Evolutionary conservation across 176 grass and related monocot species (phyloP).

Genomic region (Aechmea fasciata): DNA sequence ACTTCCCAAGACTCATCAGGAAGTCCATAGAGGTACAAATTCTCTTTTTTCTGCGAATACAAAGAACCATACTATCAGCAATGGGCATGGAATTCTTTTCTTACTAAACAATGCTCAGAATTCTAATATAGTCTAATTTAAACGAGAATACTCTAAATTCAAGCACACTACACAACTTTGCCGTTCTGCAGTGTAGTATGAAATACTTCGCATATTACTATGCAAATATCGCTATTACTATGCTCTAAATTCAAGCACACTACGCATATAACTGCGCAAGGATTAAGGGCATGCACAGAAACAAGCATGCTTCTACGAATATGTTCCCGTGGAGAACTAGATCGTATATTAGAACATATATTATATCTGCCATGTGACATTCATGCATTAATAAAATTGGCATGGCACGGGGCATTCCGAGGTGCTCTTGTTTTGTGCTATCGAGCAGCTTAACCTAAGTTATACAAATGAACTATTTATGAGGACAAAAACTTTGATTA

Average conservation of each 20-base stretch:
- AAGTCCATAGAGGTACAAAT: slow-evolving; percentile 90
- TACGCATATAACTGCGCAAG: too few relatives aligned
- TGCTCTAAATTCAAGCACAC: too few relatives aligned
- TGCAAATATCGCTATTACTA: neutral
- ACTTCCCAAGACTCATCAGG: slow-evolving; percentile 93
- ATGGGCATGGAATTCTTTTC: neutral
- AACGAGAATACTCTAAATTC: neutral
- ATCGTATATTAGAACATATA: too few relatives aligned
- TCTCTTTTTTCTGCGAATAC: slow-evolving; percentile 78
- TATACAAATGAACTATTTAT: slow-evolving; percentile 7
- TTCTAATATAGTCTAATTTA: neutral
- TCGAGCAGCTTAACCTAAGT: slow-evolving; percentile 58
- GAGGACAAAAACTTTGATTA: neutral
- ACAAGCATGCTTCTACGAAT: too few relatives aligned
- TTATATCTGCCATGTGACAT: too few relatives aligned
- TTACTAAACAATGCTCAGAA: neutral
- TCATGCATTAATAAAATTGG: too few relatives aligned
- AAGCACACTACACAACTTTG: neutral
- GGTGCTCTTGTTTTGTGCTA: slow-evolving; percentile 42
- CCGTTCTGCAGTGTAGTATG: too few relatives aligned
- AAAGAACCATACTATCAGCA: slow-evolving; percentile 1
- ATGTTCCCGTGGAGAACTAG: too few relatives aligned
- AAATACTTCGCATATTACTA: too few relatives aligned
- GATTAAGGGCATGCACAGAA: too few relatives aligned
- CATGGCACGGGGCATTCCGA: slow-evolving; percentile 31